These are phyloP conservation scores for Fusarium euwallaceae DNA, from an alignment of 2,329 filamentous ascomycete species.

Conservation along the genomic window DNA sequence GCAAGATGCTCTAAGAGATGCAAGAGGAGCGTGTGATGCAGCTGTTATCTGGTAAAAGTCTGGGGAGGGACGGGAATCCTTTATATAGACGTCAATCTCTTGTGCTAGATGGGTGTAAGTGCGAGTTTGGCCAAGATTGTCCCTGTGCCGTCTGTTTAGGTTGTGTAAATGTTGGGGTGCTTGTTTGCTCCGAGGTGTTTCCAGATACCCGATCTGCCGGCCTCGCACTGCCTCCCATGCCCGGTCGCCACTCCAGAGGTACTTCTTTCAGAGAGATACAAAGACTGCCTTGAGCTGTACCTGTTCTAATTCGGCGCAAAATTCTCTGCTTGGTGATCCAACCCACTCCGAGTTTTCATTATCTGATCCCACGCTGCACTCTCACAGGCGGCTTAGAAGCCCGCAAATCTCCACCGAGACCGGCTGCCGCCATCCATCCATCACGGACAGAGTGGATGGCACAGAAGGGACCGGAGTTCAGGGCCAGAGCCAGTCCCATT, in stretches of 20 bases:
- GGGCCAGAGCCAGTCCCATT: constrained; percentile 25
- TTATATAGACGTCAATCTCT: constrained; percentile 8
- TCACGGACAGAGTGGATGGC: background rate
- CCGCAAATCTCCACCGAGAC: constrained; percentile 17
- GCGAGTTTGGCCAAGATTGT: background rate
- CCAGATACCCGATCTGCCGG: constrained; percentile 22
- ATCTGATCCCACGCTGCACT: constrained; percentile 27
- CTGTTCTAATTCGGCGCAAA: background rate
- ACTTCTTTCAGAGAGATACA: constrained; percentile 1
- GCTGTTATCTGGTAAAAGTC: background rate
- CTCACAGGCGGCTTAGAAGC: constrained; percentile 10
- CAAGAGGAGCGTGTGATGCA: background rate
- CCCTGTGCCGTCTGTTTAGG: background rate
- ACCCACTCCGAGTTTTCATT: constrained; percentile 13
- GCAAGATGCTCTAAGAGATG: background rate
- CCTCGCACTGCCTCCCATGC: constrained; percentile 1
- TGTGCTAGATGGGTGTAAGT: background rate
- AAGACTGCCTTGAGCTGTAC: background rate
- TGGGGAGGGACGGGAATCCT: background rate
- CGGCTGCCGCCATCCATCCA: constrained; percentile 5
- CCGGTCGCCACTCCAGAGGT: background rate
- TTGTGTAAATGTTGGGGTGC: constrained; percentile 10
- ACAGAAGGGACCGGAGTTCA: background rate
- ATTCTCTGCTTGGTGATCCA: constrained; percentile 4
- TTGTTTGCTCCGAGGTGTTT: constrained; percentile 26